Evolutionary conservation across 768 basidiomycete genomes (phyloP).

Genomic region (Chiua virens): DNA sequence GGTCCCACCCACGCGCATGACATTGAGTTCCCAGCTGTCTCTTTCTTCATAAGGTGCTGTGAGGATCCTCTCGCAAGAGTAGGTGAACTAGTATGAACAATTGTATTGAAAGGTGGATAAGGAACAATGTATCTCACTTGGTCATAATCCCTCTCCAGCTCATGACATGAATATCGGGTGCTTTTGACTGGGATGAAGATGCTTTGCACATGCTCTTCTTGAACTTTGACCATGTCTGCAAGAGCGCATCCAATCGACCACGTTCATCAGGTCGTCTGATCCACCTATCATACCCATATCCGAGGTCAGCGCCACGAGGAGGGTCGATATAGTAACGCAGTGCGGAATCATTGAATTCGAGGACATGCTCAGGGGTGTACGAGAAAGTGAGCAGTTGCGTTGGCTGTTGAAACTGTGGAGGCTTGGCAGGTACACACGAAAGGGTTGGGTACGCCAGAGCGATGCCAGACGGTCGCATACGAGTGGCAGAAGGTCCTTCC

Average conservation of each 20-base stretch:
- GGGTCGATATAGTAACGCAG: conserved; percentile 72
- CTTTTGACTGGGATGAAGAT: conserved; percentile 24
- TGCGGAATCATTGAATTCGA: conserved; percentile 67
- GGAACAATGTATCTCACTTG: conserved; percentile 49
- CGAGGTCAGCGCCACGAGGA: conserved; percentile 62
- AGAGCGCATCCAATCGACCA: conserved; percentile 66
- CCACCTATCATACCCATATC: conserved; percentile 75
- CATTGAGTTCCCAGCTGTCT: conserved; percentile 80
- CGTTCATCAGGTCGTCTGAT: conserved; percentile 60
- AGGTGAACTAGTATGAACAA: conserved; percentile 14
- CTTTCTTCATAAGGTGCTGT: conserved; percentile 80
- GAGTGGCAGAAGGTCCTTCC: neutral
- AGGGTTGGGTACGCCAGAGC: conserved; percentile 25
- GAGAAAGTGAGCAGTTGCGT: conserved; percentile 71
- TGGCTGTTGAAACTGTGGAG: conserved; percentile 66
- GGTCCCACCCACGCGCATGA: conserved; percentile 71
- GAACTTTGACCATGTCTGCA: conserved; percentile 54
- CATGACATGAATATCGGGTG: conserved; percentile 54
- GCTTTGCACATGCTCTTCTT: conserved; percentile 35
- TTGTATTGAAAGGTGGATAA: neutral
- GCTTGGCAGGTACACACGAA: conserved; percentile 17
- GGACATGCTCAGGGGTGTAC: conserved; percentile 53
- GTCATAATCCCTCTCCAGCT: conserved; percentile 86
- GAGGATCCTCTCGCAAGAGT: conserved; percentile 62
- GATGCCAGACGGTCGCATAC: neutral